These are phyloP conservation scores for Chondrostereum purpureum DNA, from an alignment of 1,284 basidiomycete species.

Conservation along the genomic window DNA sequence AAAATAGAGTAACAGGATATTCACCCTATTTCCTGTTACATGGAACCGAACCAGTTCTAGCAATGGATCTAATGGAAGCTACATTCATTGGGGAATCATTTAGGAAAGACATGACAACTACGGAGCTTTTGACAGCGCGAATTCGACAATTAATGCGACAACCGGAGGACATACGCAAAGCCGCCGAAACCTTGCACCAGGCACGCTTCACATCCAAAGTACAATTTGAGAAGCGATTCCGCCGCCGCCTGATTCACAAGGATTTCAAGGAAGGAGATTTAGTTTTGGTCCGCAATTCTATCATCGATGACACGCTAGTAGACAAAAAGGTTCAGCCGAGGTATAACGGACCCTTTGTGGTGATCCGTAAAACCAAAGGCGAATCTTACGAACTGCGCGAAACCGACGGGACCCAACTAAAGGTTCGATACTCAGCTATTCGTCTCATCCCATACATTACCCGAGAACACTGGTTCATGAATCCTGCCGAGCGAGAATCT, in stretches of 20 bases:
- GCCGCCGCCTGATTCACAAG: constrained; percentile 15
- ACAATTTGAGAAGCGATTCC: constrained; percentile 17
- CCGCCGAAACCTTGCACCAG: not conserved
- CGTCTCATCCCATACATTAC: constrained; percentile 23
- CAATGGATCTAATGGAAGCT: constrained; percentile 9
- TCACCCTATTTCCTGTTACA: constrained; percentile 10
- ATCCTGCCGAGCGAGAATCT: too few species aligned
- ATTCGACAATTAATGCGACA: not conserved
- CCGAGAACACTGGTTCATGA: too few species aligned
- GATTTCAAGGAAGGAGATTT: constrained; percentile 17
- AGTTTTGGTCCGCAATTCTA: constrained; percentile 17
- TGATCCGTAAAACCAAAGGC: constrained; percentile 11
- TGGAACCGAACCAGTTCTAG: constrained; percentile 7
- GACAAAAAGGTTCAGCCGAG: constrained; percentile 16
- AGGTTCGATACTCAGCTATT: constrained; percentile 22
- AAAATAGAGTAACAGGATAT: constrained; percentile 5
- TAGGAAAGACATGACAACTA: not conserved
- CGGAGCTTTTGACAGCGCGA: not conserved
- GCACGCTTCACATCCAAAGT: constrained; percentile 12
- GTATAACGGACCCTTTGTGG: constrained; percentile 21
- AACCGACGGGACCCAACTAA: constrained; percentile 21
- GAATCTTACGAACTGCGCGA: constrained; percentile 21
- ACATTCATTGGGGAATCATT: constrained; percentile 1
- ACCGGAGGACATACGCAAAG: not conserved
- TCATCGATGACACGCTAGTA: too few species aligned